Conservation (phyloP, 2,329 filamentous ascomycete genomes). For the Neopestalotiopsis clavispora region DNA sequence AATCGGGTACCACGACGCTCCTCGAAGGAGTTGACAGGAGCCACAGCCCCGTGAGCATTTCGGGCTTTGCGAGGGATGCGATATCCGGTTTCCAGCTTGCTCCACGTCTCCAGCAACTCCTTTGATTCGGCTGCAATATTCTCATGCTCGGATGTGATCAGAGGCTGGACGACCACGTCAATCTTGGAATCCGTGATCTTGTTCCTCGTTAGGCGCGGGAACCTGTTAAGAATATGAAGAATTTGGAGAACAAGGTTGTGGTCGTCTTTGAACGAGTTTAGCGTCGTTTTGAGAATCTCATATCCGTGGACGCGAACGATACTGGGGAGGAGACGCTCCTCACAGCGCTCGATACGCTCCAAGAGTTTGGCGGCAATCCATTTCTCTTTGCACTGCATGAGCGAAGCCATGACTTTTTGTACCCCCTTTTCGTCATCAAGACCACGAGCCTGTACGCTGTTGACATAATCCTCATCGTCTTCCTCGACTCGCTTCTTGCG, state of each 20-base stretch:
- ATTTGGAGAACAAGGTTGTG: slow-evolving; percentile 88
- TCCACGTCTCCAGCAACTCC: slow-evolving; percentile 81
- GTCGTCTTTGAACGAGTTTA: slow-evolving; percentile 87
- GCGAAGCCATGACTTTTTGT: slow-evolving; percentile 63
- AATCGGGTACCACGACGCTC: slow-evolving; percentile 67
- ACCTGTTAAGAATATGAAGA: slow-evolving; percentile 84
- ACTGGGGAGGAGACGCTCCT: slow-evolving; percentile 86
- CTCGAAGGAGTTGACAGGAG: slow-evolving; percentile 61
- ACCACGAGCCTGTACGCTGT: slow-evolving; percentile 58
- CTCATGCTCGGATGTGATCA: slow-evolving; percentile 73
- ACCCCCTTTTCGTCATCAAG: slow-evolving; percentile 37
- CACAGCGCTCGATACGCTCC: slow-evolving; percentile 82
- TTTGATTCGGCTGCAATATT: slow-evolving; percentile 75
- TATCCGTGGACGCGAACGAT: slow-evolving; percentile 98
- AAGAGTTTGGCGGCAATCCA: slow-evolving; percentile 98
- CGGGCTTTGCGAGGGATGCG: slow-evolving; percentile 89
- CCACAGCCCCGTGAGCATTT: slow-evolving; percentile 57
- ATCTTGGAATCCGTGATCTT: slow-evolving; percentile 98
- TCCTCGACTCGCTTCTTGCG: slow-evolving; percentile 91
- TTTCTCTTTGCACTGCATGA: slow-evolving; percentile 98
- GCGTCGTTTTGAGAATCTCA: slow-evolving; percentile 86
- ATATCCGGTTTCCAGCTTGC: slow-evolving; percentile 87
- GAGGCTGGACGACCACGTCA: slow-evolving; percentile 75
- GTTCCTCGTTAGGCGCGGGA: slow-evolving; percentile 91
- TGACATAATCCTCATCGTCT: slow-evolving; percentile 95